These are phyloP conservation scores for Diplodia scrobiculata DNA, from an alignment of 2,329 filamentous ascomycete genomes.

Conservation along the genomic window DNA sequence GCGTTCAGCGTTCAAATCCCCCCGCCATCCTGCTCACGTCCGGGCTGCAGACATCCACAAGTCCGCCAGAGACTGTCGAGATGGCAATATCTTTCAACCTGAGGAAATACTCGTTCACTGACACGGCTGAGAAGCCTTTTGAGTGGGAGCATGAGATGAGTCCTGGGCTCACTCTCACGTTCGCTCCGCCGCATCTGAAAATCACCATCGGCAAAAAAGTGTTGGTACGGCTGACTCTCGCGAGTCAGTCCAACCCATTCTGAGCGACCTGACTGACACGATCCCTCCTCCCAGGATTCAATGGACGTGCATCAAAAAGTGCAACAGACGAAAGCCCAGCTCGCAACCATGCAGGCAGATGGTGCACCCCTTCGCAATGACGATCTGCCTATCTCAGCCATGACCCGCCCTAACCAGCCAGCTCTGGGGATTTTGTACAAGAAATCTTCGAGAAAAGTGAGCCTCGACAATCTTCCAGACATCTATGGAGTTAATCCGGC, in stretches of 20 bases:
- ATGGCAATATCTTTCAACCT: slow-evolving; percentile 2
- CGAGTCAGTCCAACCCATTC: neutral
- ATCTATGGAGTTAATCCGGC: neutral
- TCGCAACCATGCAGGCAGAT: slow-evolving; percentile 32
- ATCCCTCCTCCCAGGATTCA: slow-evolving; percentile 34
- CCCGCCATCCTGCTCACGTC: neutral
- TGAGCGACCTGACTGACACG: neutral
- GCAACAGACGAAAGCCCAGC: slow-evolving; percentile 33
- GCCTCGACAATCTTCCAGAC: neutral
- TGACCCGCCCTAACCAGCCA: slow-evolving; percentile 41
- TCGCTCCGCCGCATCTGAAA: slow-evolving; percentile 32
- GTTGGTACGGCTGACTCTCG: slow-evolving; percentile 30
- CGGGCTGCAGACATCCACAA: neutral
- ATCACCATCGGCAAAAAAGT: slow-evolving; percentile 15
- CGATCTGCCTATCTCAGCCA: slow-evolving; percentile 50
- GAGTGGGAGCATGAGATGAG: slow-evolving; percentile 13
- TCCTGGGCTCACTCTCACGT: slow-evolving; percentile 36
- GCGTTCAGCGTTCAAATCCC: neutral
- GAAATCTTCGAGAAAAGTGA: slow-evolving; percentile 43
- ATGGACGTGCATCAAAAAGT: slow-evolving; percentile 37
- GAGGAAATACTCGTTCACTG: slow-evolving; percentile 37
- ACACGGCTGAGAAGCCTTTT: slow-evolving; percentile 34
- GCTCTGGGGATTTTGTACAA: slow-evolving; percentile 48
- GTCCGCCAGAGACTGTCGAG: neutral
- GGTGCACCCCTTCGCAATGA: slow-evolving; percentile 41